These are phyloP conservation scores for Lachnellula occidentalis DNA, from an alignment of 2,329 filamentous ascomycete species.

Conservation along the genomic window DNA sequence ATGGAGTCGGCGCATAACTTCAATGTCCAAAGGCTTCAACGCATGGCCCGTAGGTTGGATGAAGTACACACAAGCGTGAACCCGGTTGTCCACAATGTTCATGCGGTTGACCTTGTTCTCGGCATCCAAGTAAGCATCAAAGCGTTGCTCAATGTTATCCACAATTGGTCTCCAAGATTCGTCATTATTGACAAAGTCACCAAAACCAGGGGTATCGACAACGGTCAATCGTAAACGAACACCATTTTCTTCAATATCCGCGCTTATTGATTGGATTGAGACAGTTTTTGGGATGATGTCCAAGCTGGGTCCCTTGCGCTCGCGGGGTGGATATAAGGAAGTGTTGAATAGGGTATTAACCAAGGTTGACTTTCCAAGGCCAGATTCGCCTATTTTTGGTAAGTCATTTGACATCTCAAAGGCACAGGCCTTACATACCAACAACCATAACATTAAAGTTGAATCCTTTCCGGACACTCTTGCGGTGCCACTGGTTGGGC, in stretches of 20 bases:
- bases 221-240: constrained; percentile 94
- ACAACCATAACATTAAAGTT: constrained; percentile 99
- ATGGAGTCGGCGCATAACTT: constrained; percentile 98
- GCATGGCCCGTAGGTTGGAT: constrained; percentile 98
- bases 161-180: constrained; percentile 99
- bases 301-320: constrained; percentile 94
- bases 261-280: constrained; percentile 88
- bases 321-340: constrained; percentile 95
- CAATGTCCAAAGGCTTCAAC: constrained; percentile 95
- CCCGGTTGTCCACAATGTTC: constrained; percentile 99
- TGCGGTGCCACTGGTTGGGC: constrained; percentile 99
- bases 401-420: not conserved
- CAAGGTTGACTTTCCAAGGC: constrained; percentile 96
- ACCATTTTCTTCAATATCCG: constrained; percentile 97
- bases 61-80: constrained; percentile 99
- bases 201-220: constrained; percentile 95
- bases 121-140: constrained; percentile 95
- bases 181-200: constrained; percentile 99
- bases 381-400: constrained; percentile 76
- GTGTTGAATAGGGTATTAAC: constrained; percentile 99
- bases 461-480: constrained; percentile 99
- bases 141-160: constrained; percentile 99
- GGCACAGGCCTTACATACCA: constrained; percentile 57
- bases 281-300: constrained; percentile 99
- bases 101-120: constrained; percentile 99